Conservation (phyloP, 2,329 filamentous ascomycete species). For the Xylariaceae sp. region DNA sequence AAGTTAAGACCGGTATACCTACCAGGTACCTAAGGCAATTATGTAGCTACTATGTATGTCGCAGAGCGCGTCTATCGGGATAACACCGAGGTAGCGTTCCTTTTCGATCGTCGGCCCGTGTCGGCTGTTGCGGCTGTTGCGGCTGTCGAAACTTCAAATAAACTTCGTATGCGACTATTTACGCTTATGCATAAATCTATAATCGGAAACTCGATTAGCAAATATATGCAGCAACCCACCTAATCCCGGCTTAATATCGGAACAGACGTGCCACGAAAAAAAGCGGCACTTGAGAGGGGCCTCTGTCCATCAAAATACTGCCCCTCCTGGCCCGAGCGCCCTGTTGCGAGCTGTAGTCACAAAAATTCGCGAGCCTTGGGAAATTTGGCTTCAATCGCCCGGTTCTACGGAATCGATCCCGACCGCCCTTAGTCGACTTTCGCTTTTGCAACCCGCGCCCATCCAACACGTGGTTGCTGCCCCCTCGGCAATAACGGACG, state of each 20-base stretch:
- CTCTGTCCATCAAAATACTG: conserved; percentile 16
- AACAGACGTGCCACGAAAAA: conserved; percentile 20
- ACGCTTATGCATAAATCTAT: no score
- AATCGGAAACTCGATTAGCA: no score
- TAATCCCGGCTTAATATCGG: conserved; percentile 21
- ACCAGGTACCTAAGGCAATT: no score
- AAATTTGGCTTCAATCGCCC: conserved; percentile 17
- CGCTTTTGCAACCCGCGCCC: conserved; percentile 9
- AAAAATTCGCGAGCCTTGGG: conserved; percentile 18
- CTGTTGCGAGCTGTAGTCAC: conserved; percentile 15
- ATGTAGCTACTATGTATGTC: no score
- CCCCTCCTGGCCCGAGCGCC: conserved; percentile 22
- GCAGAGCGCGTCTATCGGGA: no score
- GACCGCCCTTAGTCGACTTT: conserved; percentile 15
- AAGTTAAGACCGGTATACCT: no score
- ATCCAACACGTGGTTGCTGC: conserved; percentile 11
- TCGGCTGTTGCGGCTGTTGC: no score
- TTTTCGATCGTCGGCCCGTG: no score
- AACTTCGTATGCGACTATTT: no score
- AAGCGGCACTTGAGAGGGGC: conserved; percentile 14
- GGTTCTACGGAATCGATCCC: conserved; percentile 20
- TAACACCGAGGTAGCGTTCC: no score
- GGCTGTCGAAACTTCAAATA: no score
- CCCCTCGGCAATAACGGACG: conserved; percentile 1
- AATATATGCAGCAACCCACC: conserved; percentile 7